Conservation (phyloP, 768 basidiomycete species). For the Amyloporia xantha region DNA sequence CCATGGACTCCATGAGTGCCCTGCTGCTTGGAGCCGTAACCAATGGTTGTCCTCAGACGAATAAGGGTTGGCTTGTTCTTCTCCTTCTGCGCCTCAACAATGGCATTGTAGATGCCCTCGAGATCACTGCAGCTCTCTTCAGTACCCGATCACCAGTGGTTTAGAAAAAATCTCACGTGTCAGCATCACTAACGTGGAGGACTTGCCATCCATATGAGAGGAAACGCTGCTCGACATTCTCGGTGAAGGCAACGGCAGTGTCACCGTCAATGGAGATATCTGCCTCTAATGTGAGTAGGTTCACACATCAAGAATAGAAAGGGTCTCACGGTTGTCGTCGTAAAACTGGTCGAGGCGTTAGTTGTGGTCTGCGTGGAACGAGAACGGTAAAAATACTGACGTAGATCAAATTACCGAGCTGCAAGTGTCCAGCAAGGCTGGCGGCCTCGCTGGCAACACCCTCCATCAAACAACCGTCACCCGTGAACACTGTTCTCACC, state of each 20-base stretch:
- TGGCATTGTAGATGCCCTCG: conserved; percentile 67
- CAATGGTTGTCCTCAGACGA: conserved; percentile 83
- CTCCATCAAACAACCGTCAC: conserved; percentile 97
- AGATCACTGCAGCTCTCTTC: conserved; percentile 49
- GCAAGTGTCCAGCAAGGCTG: conserved; percentile 88
- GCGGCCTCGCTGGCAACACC: conserved; percentile 92
- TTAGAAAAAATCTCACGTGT: conserved; percentile 41
- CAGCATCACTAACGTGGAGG: conserved; percentile 74
- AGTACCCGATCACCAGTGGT: not conserved
- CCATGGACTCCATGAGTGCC: conserved; percentile 96
- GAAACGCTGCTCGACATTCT: conserved; percentile 86
- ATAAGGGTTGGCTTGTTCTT: conserved; percentile 85
- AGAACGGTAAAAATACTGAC: conserved; percentile 37
- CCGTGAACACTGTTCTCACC: conserved; percentile 61
- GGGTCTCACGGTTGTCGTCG: conserved; percentile 84
- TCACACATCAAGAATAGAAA: not conserved
- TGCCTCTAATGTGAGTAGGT: conserved; percentile 24
- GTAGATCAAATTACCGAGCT: conserved; percentile 88
- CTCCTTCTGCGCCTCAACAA: conserved; percentile 69
- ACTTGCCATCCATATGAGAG: conserved; percentile 93
- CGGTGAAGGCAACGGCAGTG: conserved; percentile 89
- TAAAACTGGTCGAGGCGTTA: conserved; percentile 53
- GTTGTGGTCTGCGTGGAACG: too few species aligned
- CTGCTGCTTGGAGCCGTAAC: conserved; percentile 87
- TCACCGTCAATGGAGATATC: conserved; percentile 97